Base-by-base conservation (phyloP, 106 monocot species). In the Vanilla planifolia region DNA sequence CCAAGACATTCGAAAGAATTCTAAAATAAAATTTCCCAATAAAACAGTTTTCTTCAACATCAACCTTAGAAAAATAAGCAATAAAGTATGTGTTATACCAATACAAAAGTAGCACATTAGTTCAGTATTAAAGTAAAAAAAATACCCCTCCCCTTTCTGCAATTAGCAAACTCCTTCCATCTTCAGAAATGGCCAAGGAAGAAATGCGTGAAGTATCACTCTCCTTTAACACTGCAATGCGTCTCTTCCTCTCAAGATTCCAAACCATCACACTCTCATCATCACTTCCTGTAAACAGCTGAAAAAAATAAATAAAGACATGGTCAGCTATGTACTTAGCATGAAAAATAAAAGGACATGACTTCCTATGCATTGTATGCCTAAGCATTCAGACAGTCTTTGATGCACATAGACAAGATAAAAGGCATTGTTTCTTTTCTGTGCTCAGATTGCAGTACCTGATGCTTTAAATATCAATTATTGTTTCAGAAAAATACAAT, bases 271-370 rank as follows among this genome's bases (percentile, higher is more conserved):
- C 72, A 48, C 71, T 81, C 58, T 67, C 79, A 81, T 96, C 96
- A 64, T 96, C 87, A 77, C 96, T 81, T 33, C 87, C 96, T 69
- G 96, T 91, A 66, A 96, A 91, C 40, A 96, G 67, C 96, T 96
- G 62, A 28, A 43, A 52, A 15, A 68, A 52, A 3, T 47, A 76
- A 48, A n/a, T n/a, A n/a, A 50, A 73, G 23, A 43, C 17, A 65
- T 13, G 17, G 14, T 81, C 23, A 76, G n/a, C 53, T 41, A 34
- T 22, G 43, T 5, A 46, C 17, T 32, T 42, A 19, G 47, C 17
- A 51, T 53, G 25, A 30, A 15, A 30, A 17, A 39, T n/a, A 1
- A 52, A 51, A 20, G 17, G 52, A 52, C 22, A 55, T n/a, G n/a
- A n/a, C n/a, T n/a, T n/a, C n/a, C n/a, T n/a, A n/a, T n/a, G n/a